Evolutionary conservation across 2,329 filamentous ascomycete genomes (phyloP).

Genomic region (Cladosporium phlei): DNA sequence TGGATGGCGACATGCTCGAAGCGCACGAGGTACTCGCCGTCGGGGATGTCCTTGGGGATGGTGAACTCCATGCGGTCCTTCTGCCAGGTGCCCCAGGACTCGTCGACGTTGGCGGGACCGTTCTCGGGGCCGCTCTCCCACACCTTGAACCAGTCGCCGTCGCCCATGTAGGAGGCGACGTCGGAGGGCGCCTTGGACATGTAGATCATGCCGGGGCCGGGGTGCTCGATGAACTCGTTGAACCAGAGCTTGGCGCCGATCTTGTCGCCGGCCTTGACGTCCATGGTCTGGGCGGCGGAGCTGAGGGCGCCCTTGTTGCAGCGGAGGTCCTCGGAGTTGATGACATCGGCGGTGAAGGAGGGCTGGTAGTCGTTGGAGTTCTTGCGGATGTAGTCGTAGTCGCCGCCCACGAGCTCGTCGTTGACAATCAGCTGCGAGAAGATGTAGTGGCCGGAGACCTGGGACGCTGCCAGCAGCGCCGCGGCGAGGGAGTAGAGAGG

Average conservation of each 20-base stretch:
- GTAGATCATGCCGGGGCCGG: conserved; percentile 19
- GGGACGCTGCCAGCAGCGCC: conserved; percentile 15
- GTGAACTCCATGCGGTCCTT: conserved; percentile 18
- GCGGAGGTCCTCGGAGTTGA: conserved; percentile 10
- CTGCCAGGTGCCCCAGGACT: conserved; percentile 15
- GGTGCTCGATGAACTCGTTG: conserved; percentile 20
- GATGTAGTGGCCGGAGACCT: conserved; percentile 18
- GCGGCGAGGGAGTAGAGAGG: conserved; percentile 10
- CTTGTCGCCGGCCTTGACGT: conserved; percentile 19
- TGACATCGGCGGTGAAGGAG: conserved; percentile 16
- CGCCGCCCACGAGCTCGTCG: conserved; percentile 14
- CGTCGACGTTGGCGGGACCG: conserved; percentile 13
- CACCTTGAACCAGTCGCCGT: conserved; percentile 21
- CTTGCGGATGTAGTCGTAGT: conserved; percentile 21
- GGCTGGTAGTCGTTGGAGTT: conserved; percentile 19
- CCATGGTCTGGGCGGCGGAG: conserved; percentile 14
- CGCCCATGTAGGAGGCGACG: conserved; percentile 18
- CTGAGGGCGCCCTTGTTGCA: conserved; percentile 17
- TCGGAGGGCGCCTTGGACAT: conserved; percentile 18
- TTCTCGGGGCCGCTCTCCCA: conserved; percentile 15
- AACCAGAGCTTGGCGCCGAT: conserved; percentile 17
- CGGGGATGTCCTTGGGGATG: conserved; percentile 14
- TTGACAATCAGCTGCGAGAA: conserved; percentile 21
- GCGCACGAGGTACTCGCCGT: conserved; percentile 19
- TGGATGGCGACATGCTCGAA: conserved; percentile 20